These are phyloP conservation scores for Galerina marginata DNA, from an alignment of 768 basidiomycete species.

Conservation along the genomic window DNA sequence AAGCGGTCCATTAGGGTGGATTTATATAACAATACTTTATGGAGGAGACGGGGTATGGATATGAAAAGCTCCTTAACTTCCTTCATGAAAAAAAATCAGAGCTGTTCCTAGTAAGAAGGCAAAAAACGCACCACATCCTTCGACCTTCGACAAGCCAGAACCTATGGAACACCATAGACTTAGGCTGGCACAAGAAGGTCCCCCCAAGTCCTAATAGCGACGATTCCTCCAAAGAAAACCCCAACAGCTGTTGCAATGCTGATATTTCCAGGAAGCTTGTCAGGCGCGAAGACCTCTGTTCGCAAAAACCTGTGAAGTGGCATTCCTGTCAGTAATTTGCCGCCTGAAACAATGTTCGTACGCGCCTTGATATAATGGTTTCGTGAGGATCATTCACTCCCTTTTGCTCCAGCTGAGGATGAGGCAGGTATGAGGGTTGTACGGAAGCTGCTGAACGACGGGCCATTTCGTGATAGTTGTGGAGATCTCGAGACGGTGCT, in stretches of 20 bases:
- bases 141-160: background rate
- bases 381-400: conserved; percentile 63
- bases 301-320: conserved; percentile 48
- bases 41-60: conserved; percentile 12
- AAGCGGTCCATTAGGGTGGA: conserved; percentile 12
- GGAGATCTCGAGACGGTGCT: background rate
- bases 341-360: conserved; percentile 31
- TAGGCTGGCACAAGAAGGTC: conserved; percentile 70
- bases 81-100: background rate
- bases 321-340: background rate
- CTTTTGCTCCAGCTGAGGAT: conserved; percentile 43
- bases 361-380: conserved; percentile 57
- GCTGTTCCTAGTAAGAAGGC: background rate
- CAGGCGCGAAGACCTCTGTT: conserved; percentile 72
- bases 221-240: conserved; percentile 73
- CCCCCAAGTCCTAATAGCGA: conserved; percentile 78
- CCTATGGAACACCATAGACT: background rate
- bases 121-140: conserved; percentile 15
- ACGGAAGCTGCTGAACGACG: conserved; percentile 62
- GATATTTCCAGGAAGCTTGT: conserved; percentile 77
- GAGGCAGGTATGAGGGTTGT: conserved; percentile 64
- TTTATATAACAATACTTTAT: conserved; percentile 22
- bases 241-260: conserved; percentile 68
- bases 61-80: conserved; percentile 1
- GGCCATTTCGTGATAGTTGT: conserved; percentile 54